A percentile compares a stretch with the other conserved stretches of the same genome.
Conservation (phyloP, 495 filamentous ascomycete species). For the Aspergillus ostianus region DNA sequence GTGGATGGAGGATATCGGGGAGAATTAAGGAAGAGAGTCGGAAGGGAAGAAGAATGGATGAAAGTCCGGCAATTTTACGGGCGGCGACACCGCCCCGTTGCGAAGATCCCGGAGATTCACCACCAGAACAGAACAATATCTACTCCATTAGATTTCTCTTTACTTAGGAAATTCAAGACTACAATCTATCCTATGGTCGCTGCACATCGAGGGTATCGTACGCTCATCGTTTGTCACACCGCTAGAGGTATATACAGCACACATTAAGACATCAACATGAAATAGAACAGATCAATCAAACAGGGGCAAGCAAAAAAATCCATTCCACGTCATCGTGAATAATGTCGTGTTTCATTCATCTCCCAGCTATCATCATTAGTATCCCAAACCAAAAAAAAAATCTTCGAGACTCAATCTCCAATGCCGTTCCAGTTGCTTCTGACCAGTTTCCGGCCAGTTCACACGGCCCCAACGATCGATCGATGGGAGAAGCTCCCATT, state of each 20-base stretch:
- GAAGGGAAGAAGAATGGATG: constrained; percentile 1
- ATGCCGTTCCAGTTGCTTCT: not conserved
- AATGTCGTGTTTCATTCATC: not conserved
- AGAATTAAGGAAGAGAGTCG: constrained; percentile 1
- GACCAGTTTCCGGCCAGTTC: constrained; percentile 5
- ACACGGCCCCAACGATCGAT: not conserved
- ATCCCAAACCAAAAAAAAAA: not conserved
- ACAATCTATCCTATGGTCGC: not conserved
- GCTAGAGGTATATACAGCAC: constrained; percentile 48
- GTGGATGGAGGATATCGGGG: constrained; percentile 5
- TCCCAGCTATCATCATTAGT: not conserved
- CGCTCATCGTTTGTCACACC: constrained; percentile 44
- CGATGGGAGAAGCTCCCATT: not conserved
- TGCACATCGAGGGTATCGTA: constrained; percentile 36
- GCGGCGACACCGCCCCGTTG: constrained; percentile 24
- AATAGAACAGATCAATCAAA: constrained; percentile 22
- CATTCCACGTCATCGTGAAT: not conserved
- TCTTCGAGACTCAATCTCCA: not conserved
- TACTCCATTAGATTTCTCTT: not conserved
- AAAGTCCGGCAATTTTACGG: constrained; percentile 37
- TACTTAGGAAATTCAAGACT: not conserved
- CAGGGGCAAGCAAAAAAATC: constrained; percentile 6
- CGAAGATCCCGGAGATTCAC: constrained; percentile 20
- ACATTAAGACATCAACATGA: constrained; percentile 38
- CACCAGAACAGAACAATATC: not conserved